Evolutionary conservation across 106 monocot genomes (phyloP).

Genomic region (Apostasia ramifera): DNA sequence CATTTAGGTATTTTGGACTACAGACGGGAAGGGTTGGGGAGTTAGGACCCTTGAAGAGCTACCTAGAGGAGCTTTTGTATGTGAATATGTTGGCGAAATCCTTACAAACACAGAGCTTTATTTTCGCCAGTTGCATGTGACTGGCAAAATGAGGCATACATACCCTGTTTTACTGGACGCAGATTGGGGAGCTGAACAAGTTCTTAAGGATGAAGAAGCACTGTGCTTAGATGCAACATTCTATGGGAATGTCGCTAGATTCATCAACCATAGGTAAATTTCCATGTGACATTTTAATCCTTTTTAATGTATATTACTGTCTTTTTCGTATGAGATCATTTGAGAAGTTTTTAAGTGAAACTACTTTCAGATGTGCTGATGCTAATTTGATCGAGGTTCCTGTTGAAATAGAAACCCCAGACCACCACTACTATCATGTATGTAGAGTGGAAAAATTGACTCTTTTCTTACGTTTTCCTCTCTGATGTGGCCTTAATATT

Average conservation of each 20-base stretch:
- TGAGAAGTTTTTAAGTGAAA: neutral
- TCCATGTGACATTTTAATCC: no score
- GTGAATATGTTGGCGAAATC: constrained; percentile 88
- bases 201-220: constrained; percentile 88
- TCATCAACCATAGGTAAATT: constrained; percentile 85
- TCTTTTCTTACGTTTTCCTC: neutral
- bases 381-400: constrained; percentile 75
- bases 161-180: constrained; percentile 84
- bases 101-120: constrained; percentile 81
- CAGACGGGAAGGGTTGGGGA: constrained; percentile 79
- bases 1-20: constrained; percentile 58
- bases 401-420: constrained; percentile 89
- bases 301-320: no score
- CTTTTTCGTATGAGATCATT: neutral
- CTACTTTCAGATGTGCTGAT: constrained; percentile 56
- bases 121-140: constrained; percentile 44
- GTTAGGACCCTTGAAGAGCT: constrained; percentile 51
- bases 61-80: constrained; percentile 77
- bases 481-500: neutral
- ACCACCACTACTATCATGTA: constrained; percentile 95
- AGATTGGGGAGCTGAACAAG: constrained; percentile 80
- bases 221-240: constrained; percentile 91
- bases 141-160: constrained; percentile 52
- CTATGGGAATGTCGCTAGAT: constrained; percentile 89
- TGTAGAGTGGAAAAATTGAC: neutral